Percentiles rank a stretch among this genome's conserved stretches.
Evolutionary conservation across 495 filamentous ascomycete genomes (phyloP).

Genomic region (Endocarpon pusillum): DNA sequence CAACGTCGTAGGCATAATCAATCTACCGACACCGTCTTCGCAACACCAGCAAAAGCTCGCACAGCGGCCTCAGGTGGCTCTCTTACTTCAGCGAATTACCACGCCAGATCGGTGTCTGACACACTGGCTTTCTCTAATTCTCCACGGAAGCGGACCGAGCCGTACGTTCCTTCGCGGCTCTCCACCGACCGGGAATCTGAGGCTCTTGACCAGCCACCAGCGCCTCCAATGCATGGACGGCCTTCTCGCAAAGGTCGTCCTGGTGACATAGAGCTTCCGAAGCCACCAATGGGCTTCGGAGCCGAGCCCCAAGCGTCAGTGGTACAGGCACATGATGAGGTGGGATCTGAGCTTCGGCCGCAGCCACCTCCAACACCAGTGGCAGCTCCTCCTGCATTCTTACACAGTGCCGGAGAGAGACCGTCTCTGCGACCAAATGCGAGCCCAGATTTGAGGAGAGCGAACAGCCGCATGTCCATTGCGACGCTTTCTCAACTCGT

Average conservation of each 20-base stretch:
- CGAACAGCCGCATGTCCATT: slow-evolving; percentile 64
- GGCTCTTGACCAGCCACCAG: slow-evolving; percentile 18
- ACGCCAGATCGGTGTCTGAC: slow-evolving; percentile 40
- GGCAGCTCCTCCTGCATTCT: slow-evolving; percentile 55
- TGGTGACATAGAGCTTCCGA: slow-evolving; percentile 6
- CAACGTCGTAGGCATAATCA: slow-evolving; percentile 24
- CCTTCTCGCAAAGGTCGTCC: slow-evolving; percentile 11
- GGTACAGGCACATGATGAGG: slow-evolving; percentile 30
- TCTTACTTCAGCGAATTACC: slow-evolving; percentile 26
- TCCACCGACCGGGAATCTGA: slow-evolving; percentile 18
- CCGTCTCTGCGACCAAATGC: slow-evolving; percentile 52
- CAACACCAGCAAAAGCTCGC: slow-evolving; percentile 17
- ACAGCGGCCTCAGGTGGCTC: slow-evolving; percentile 22
- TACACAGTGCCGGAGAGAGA: slow-evolving; percentile 47
- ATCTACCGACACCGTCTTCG: slow-evolving; percentile 23
- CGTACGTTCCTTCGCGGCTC: slow-evolving; percentile 22
- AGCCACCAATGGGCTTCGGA: slow-evolving; percentile 12
- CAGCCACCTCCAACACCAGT: slow-evolving; percentile 56
- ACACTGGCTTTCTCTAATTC: slow-evolving; percentile 16
- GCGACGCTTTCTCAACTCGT: slow-evolving; percentile 63
- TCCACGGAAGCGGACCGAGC: slow-evolving; percentile 18
- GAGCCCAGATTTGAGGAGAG: slow-evolving; percentile 56
- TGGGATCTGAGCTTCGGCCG: slow-evolving; percentile 32
- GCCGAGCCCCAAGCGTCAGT: slow-evolving; percentile 41
- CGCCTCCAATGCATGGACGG: slow-evolving; percentile 24